These are phyloP conservation scores for Vinca major DNA, from an alignment of 305 asterid species.

Conservation along the genomic window DNA sequence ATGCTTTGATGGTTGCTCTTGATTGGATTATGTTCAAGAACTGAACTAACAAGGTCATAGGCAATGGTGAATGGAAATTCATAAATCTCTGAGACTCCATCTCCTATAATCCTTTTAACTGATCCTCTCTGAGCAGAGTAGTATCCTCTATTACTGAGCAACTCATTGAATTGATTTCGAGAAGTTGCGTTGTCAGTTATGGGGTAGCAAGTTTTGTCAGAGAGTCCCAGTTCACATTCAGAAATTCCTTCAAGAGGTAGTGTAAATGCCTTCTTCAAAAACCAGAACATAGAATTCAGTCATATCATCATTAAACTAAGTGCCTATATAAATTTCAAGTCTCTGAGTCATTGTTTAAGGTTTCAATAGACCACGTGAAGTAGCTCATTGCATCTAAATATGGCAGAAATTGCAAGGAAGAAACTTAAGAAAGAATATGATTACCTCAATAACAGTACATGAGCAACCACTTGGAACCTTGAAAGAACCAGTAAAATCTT, in stretches of 20 bases:
- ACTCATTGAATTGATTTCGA: neutral
- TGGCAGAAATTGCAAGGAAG: neutral
- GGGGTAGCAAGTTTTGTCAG: slow-evolving; percentile 5
- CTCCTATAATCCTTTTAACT: slow-evolving; percentile 2
- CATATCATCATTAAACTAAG: neutral
- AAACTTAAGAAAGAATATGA: neutral
- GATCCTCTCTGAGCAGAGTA: slow-evolving; percentile 11
- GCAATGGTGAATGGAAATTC: slow-evolving; percentile 12
- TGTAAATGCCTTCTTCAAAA: slow-evolving; percentile 22
- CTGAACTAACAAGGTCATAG: slow-evolving; percentile 14
- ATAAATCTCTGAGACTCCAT: slow-evolving; percentile 6
- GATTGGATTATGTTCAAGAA: slow-evolving; percentile 11
- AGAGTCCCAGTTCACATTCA: slow-evolving; percentile 16
- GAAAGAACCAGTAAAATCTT: neutral
- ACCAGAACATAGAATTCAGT: neutral
- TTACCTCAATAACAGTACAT: slow-evolving; percentile 11
- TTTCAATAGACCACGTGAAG: neutral
- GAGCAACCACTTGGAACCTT: neutral
- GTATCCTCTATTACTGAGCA: neutral
- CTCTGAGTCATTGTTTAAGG: neutral
- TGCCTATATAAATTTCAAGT: neutral
- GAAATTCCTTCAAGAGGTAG: slow-evolving; percentile 12
- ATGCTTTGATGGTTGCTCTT: neutral
- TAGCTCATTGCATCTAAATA: neutral
- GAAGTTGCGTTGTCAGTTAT: slow-evolving; percentile 4